Conservation (phyloP, 2,329 filamentous ascomycete genomes). For the Samsoniella hepiali region DNA sequence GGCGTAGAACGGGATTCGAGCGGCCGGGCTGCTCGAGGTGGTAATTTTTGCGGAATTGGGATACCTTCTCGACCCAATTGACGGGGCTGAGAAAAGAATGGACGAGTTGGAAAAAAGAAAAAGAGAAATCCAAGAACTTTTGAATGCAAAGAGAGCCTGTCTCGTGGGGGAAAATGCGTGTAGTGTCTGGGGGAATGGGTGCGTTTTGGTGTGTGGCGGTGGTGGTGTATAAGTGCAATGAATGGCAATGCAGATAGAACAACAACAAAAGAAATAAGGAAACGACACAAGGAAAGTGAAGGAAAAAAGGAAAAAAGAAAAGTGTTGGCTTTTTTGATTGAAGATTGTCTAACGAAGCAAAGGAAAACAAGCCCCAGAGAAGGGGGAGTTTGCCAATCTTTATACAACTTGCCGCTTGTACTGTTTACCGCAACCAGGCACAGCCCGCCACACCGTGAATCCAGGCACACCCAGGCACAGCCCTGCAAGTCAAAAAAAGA, state of each 20-base stretch:
- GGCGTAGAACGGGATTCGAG: conserved; percentile 39
- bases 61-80: conserved; percentile 2
- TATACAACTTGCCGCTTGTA: not conserved
- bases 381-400: conserved; percentile 2
- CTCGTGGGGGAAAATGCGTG: not conserved
- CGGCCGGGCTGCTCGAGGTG: conserved; percentile 29
- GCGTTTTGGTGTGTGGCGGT: not conserved
- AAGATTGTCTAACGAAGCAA: not conserved
- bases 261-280: conserved; percentile 24
- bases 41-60: conserved; percentile 31
- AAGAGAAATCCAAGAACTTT: conserved; percentile 9
- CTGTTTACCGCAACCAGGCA: not conserved
- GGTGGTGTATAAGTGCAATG: not conserved
- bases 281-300: conserved; percentile 26
- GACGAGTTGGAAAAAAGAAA: not conserved
- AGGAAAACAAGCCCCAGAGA: not conserved
- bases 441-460: not conserved
- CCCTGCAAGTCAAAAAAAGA: not conserved
- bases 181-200: not conserved
- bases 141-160: not conserved
- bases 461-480: not conserved
- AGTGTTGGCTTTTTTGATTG: conserved; percentile 12
- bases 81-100: not conserved
- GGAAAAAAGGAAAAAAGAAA: conserved; percentile 28
- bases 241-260: not conserved